Conservation (phyloP, 2,329 filamentous ascomycete species). For the Aspergillus sp. region DNA sequence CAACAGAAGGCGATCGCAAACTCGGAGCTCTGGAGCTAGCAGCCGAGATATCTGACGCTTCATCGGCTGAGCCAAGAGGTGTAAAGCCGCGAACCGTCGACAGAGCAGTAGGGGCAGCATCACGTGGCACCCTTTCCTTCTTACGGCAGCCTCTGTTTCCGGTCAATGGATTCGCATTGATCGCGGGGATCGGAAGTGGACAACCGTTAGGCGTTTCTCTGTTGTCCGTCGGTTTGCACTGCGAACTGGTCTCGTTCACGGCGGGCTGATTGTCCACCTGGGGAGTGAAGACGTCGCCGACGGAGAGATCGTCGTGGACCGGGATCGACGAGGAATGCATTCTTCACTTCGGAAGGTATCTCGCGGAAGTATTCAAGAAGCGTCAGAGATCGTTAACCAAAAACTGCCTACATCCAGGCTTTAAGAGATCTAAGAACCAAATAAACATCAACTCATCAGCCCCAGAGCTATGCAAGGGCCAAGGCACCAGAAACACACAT, state of each 20-base stretch:
- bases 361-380: too few relatives aligned
- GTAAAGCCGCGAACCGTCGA: constrained; percentile 41
- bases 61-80: constrained; percentile 37
- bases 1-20: constrained; percentile 21
- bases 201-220: constrained; percentile 13
- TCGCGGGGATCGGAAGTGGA: constrained; percentile 22
- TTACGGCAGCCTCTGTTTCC: constrained; percentile 24
- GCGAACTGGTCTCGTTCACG: constrained; percentile 19
- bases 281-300: constrained; percentile 34
- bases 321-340: constrained; percentile 18
- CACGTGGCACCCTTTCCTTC: constrained; percentile 35
- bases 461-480: too few relatives aligned
- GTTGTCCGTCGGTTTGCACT: constrained; percentile 13
- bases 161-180: constrained; percentile 19
- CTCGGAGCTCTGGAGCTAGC: constrained; percentile 30
- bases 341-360: neutral
- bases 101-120: constrained; percentile 23
- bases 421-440: too few relatives aligned
- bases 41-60: constrained; percentile 40
- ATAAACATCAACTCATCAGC: too few relatives aligned
- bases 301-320: constrained; percentile 29
- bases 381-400: too few relatives aligned
- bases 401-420: too few relatives aligned
- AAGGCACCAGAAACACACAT: neutral
- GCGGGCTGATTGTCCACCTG: constrained; percentile 27